phyloP scores from a whole-genome alignment of 169 alveolate species.

The Eimeria sp. region DNA sequence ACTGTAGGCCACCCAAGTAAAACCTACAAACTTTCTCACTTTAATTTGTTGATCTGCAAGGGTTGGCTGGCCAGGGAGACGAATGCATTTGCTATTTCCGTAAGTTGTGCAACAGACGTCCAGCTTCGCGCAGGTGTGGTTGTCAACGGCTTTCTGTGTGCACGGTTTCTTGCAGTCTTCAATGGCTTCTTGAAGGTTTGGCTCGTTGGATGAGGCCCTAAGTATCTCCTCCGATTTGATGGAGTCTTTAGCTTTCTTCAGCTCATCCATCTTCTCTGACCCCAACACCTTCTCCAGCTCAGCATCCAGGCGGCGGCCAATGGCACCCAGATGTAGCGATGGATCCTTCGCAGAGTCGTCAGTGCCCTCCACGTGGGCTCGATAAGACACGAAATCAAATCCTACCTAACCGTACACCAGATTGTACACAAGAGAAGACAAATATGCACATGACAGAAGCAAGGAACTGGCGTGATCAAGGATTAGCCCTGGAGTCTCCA shows the following conservation, averaged over 20 bases:
- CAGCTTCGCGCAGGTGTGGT: slow-evolving; percentile 36
- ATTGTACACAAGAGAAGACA: background rate
- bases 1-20: background rate
- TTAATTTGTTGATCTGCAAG: slow-evolving; percentile 30
- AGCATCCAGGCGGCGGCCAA: slow-evolving; percentile 50
- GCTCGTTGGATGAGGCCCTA: slow-evolving; percentile 11
- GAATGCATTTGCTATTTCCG: slow-evolving; percentile 74
- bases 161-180: slow-evolving; percentile 72
- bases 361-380: slow-evolving; percentile 50
- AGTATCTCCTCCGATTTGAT: slow-evolving; percentile 39
- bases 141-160: background rate
- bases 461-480: background rate
- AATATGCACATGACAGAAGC: background rate
- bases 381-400: slow-evolving; percentile 69
- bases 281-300: slow-evolving; percentile 24
- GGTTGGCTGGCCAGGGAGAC: slow-evolving; percentile 62
- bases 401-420: slow-evolving; percentile 19
- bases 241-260: slow-evolving; percentile 14
- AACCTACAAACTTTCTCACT: slow-evolving; percentile 6
- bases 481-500: background rate
- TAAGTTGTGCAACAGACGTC: slow-evolving; percentile 71
- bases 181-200: slow-evolving; percentile 21
- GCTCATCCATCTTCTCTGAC: slow-evolving; percentile 8
- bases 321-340: background rate
- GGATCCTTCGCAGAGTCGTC: slow-evolving; percentile 60